Percentiles rank a stretch among this genome's conserved stretches.
Evolutionary conservation across 768 basidiomycete genomes (phyloP).

Genomic region (Peribolospora baueri): DNA sequence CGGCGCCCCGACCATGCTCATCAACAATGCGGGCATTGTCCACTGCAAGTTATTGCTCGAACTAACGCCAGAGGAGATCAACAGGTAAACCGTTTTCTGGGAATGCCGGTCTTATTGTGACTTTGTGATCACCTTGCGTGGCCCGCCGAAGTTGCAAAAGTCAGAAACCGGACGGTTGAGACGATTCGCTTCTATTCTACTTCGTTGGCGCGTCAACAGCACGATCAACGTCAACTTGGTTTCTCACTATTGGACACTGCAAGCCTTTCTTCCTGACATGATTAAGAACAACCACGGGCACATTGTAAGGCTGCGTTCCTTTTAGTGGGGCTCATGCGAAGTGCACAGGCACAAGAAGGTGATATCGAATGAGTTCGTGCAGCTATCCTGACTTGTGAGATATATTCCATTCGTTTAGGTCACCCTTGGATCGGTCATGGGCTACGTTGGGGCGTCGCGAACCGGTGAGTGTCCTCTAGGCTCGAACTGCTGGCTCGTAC

Average conservation of each 20-base stretch:
- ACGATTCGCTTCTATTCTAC: neutral
- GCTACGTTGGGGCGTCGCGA: no score
- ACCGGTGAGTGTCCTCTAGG: no score
- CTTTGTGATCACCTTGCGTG: neutral
- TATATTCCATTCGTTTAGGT: no score
- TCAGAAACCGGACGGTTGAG: neutral
- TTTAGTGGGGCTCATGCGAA: no score
- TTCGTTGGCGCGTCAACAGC: constrained; percentile 23
- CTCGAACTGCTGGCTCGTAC: no score
- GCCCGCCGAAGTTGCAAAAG: no score
- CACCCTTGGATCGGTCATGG: no score
- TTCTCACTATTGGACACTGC: constrained; percentile 73
- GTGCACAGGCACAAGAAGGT: neutral
- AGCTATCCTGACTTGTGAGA: no score
- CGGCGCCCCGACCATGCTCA: constrained; percentile 62
- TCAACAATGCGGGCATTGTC: constrained; percentile 89
- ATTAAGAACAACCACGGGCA: constrained; percentile 55
- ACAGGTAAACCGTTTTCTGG: constrained; percentile 31
- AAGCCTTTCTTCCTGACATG: constrained; percentile 78
- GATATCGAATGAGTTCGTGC: no score
- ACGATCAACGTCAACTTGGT: constrained; percentile 75
- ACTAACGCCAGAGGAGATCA: constrained; percentile 46
- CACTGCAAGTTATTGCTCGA: constrained; percentile 73
- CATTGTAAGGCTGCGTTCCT: constrained; percentile 27
- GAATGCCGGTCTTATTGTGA: neutral